Conservation (phyloP, 345 rosid genomes). For the Heritiera littoralis region DNA sequence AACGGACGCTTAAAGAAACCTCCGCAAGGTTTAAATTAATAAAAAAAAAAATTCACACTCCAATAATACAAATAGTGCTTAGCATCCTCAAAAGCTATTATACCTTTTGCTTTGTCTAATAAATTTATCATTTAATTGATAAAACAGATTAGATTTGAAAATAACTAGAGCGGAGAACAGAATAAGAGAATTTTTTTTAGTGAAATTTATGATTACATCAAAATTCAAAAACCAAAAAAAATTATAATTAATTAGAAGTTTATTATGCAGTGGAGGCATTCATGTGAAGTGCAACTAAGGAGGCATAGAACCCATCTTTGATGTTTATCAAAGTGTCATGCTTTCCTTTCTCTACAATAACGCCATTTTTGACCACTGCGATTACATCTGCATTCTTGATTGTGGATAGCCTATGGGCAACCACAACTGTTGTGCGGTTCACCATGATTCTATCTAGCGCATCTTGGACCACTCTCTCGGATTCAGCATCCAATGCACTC, state of each 20-base stretch:
- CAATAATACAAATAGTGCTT: too few species aligned
- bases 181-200: background rate
- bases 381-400: conserved; percentile 61
- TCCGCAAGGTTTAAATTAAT: too few species aligned
- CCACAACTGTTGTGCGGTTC: conserved; percentile 49
- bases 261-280: conserved; percentile 31
- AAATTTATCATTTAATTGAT: too few species aligned
- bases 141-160: too few species aligned
- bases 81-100: too few species aligned
- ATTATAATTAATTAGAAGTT: background rate
- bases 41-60: too few species aligned
- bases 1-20: too few species aligned
- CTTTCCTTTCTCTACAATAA: conserved; percentile 55
- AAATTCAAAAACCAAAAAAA: background rate
- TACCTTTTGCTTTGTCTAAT: too few species aligned
- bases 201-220: background rate
- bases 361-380: conserved; percentile 58
- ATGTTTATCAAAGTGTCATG: conserved; percentile 51
- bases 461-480: conserved; percentile 54
- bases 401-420: conserved; percentile 59
- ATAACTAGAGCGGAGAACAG: background rate
- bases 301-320: conserved; percentile 41
- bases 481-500: conserved; percentile 62
- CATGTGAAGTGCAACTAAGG: conserved; percentile 49
- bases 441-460: conserved; percentile 53